Percentiles rank a stretch among this genome's conserved stretches.
phyloP scores from a whole-genome alignment of 2,329 filamentous ascomycete species.

The Orbilia blumenaviensis region DNA sequence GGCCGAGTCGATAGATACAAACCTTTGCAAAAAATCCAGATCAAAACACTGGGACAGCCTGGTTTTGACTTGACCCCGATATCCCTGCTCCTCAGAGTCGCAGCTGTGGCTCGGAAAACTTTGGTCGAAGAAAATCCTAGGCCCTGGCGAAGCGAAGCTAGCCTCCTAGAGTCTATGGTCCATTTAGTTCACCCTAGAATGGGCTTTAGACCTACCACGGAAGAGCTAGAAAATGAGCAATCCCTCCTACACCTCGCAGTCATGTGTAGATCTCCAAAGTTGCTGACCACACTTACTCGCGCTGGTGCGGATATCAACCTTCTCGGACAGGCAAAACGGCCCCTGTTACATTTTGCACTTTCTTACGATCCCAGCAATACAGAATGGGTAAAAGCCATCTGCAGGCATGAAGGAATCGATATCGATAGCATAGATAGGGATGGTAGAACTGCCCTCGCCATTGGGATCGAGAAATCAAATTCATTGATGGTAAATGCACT shows the following conservation, averaged over 20 bases:
- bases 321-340: not conserved
- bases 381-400: not conserved
- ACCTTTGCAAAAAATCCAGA: not conserved
- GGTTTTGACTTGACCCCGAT: not conserved
- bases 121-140: not conserved
- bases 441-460: not conserved
- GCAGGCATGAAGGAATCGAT: conserved; percentile 11
- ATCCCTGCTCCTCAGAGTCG: not conserved
- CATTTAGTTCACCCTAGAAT: conserved; percentile 2
- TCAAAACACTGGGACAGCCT: no score
- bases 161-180: conserved; percentile 5
- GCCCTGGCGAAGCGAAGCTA: conserved; percentile 19
- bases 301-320: conserved; percentile 7
- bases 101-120: not conserved
- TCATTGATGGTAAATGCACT: not conserved
- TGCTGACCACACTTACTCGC: not conserved
- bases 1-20: not conserved
- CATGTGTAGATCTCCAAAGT: conserved; percentile 19
- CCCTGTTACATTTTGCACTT: conserved; percentile 27
- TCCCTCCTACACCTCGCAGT: conserved; percentile 22
- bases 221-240: not conserved
- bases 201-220: not conserved
- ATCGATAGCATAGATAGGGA: conserved; percentile 5
- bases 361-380: not conserved
- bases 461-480: conserved; percentile 8